A percentile compares a stretch with the other conserved stretches of the same genome.
phyloP scores from a whole-genome alignment of 2,329 filamentous ascomycete genomes.

The Exophiala sp. region DNA sequence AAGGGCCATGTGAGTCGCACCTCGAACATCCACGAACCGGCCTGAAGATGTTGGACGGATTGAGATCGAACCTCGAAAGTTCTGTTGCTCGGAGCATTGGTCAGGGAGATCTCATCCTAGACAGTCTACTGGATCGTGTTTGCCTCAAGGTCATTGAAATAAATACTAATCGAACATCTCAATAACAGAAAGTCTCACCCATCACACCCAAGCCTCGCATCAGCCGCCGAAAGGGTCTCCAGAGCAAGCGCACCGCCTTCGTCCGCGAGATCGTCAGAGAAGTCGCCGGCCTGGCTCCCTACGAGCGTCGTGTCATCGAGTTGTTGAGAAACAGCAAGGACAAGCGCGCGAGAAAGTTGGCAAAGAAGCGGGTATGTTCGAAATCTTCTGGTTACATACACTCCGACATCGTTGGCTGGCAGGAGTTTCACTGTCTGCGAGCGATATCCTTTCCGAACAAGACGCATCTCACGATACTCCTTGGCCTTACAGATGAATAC shows the following conservation, averaged over 20 bases:
- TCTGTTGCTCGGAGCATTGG: too few species aligned
- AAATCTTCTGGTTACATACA: neutral
- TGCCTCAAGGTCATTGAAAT: too few species aligned
- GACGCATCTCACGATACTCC: neutral
- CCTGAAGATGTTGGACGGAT: neutral
- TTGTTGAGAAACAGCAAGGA: slow-evolving; percentile 98
- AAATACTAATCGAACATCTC: neutral
- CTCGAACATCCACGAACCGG: neutral
- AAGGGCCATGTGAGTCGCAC: slow-evolving; percentile 61
- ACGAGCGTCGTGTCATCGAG: slow-evolving; percentile 99
- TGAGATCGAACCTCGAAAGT: neutral
- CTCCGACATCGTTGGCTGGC: neutral
- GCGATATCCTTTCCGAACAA: too few species aligned
- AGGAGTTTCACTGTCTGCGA: too few species aligned
- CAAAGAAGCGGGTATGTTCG: slow-evolving; percentile 41
- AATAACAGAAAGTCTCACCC: slow-evolving; percentile 72
- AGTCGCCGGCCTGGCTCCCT: slow-evolving; percentile 89
- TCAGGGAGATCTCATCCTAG: too few species aligned
- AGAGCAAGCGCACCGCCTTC: slow-evolving; percentile 95
- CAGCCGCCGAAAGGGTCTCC: slow-evolving; percentile 86
- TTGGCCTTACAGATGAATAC: slow-evolving; percentile 21
- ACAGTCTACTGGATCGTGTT: too few species aligned
- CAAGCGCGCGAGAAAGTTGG: slow-evolving; percentile 31
- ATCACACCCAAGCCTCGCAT: slow-evolving; percentile 75
- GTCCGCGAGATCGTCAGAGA: slow-evolving; percentile 97